These are phyloP conservation scores for Candida maris DNA, from an alignment of 805 yeast species.

Conservation along the genomic window DNA sequence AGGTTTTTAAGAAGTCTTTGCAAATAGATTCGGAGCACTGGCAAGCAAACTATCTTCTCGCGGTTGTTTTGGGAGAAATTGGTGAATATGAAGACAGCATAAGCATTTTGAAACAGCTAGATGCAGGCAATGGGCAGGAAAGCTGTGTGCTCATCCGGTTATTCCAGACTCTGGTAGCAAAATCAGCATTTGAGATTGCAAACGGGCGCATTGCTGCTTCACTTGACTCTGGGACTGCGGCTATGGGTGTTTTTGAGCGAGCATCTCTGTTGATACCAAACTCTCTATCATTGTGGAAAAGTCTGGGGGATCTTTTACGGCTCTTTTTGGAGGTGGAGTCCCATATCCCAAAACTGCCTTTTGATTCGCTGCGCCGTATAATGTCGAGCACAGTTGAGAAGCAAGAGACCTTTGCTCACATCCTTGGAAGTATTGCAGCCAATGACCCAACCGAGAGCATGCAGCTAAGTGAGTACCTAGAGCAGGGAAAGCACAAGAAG, in stretches of 20 bases:
- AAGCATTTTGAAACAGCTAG: conserved; percentile 40
- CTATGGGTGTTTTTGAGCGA: conserved; percentile 31
- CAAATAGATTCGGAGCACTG: conserved; percentile 51
- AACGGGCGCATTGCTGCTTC: conserved; percentile 72
- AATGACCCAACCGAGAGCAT: conserved; percentile 17
- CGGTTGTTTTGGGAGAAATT: conserved; percentile 57
- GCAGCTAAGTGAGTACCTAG: conserved; percentile 22
- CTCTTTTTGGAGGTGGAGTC: conserved; percentile 55
- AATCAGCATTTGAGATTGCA: conserved; percentile 47
- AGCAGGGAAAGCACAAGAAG: conserved; percentile 2
- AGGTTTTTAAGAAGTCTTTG: conserved; percentile 70
- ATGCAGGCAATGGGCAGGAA: conserved; percentile 43
- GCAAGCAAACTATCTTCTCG: conserved; percentile 65
- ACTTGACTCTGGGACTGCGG: conserved; percentile 38
- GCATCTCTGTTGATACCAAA: conserved; percentile 21
- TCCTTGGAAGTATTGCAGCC: conserved; percentile 2
- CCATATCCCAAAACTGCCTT: conserved; percentile 48
- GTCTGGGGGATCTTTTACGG: conserved; percentile 53
- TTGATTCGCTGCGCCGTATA: conserved; percentile 29
- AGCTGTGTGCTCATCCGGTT: conserved; percentile 48
- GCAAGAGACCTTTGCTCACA: conserved; percentile 4
- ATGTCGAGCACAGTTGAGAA: conserved; percentile 19
- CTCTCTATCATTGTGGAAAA: conserved; percentile 64
- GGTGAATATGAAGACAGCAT: conserved; percentile 67
- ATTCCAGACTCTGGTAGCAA: conserved; percentile 53